Base-by-base conservation (phyloP, 1,139 yeast genomes). In the Zhuliangozyma parablackwelliae region DNA sequence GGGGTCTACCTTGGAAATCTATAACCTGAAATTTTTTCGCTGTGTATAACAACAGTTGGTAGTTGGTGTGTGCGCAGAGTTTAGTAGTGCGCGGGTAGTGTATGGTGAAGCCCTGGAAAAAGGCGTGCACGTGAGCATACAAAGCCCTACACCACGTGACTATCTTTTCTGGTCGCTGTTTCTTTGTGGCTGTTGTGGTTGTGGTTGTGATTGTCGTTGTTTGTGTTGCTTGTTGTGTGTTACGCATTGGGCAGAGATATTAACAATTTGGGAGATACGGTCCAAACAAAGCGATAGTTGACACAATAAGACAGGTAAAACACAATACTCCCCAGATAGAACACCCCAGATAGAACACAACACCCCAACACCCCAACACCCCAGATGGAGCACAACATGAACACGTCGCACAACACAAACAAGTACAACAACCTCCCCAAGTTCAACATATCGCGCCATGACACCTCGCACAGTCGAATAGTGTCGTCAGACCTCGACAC, bases 401-500 rank as follows among this genome's bases (percentile, higher is more conserved):
- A 30, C 26, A 10, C 32, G 23, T 12, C 32, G 9, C 27, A 11
- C 27, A 31, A 28, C n/a, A 37, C 20, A 16, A 29, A 23, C n/a
- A 50, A 47, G 29, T 48, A 49, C 39, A 46, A 44, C 33, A 37
- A 37, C 27, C 37, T 49, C 32, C 54, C 53, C 16, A 48, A 50
- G 38, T 48, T 48, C 32, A 44, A 36, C 21, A 32, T 32, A 13
- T 26, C 30, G 2, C 30, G 21, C 11, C 8, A 26, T 26, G 28
- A 26, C 28, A 26, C 11, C 28, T 23, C 44, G 48, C 24, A 40
- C 48, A 29, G 53, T 29, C 51, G 51, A 1, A 52, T 53, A 40
- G 56, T 52, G 25, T 42, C 56, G 6, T 43, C 52, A 13, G 41
- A 45, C 34, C 40, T 51, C 32, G 50, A 54, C 24, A 23, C 30